Evolutionary conservation across 176 grass and related monocot species (phyloP), one percentile per base, ranked within the genome.

Genomic region (Carex myosuroides): DNA sequence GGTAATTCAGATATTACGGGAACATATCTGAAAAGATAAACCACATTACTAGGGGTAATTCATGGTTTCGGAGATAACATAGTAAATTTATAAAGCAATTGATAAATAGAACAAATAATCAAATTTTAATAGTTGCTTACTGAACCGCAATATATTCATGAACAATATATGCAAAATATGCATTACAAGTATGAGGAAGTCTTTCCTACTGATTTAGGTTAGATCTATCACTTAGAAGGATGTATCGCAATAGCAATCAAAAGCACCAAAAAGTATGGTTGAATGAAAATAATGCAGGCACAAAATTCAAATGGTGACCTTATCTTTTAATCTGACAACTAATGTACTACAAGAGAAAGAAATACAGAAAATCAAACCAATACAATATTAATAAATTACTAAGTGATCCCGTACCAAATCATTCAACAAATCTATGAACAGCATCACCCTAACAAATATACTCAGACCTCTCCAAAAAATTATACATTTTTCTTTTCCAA

Each of bases 351-450:
- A 32, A 13, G 22, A 57, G 46, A 78, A 29, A 76, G 3, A 76
- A 71, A 71, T 32, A 57, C 3, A 75, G 52, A 78, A 77, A 33
- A 24, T 57, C 73, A 56, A 78, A 71, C 13, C 22, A 78, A 78
- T 78, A 26, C 52, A 57, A 57, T 26, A 57, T 30, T 6, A 56
- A 77, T 78, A 57, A 78, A 57, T 57, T 56, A 77, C 50, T 57
- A 33, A 77, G 29, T 29, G 14, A 56, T 78, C 73, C 30, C 13
- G 14, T 57, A 78, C 48, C 12, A 54, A 16, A 18, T 78, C 24
- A 57, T 78, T 57, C 8, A 78, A 78, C 50, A 78, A 78, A 78
- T 78, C 73, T 78, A 78, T 78, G 52, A 57, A 78, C 73, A 78
- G 6, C 73, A 78, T 29, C 48, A 32, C 26, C 12, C 50, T 57